Conservation (phyloP, 169 alveolate species). For the Cryptosporidium canis region DNA sequence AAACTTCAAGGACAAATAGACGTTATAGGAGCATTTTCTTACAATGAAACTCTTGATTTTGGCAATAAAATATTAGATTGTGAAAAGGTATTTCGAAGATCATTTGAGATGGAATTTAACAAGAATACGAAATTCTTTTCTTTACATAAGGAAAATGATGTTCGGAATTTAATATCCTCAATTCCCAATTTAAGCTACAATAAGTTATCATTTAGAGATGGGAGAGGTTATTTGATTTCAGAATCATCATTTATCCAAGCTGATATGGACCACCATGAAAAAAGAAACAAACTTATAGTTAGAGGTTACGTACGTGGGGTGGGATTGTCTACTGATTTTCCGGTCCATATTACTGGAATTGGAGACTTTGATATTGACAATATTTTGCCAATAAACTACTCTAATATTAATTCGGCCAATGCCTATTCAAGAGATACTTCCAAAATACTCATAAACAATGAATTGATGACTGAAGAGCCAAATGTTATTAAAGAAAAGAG, state of each 20-base stretch:
- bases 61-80: conserved; percentile 76
- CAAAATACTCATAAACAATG: neutral
- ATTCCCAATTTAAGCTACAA: conserved; percentile 30
- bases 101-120: conserved; percentile 81
- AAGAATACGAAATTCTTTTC: conserved; percentile 76
- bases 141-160: conserved; percentile 5
- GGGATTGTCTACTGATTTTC: conserved; percentile 77
- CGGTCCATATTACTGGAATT: conserved; percentile 82
- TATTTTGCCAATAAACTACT: conserved; percentile 63
- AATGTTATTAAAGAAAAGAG: conserved; percentile 74
- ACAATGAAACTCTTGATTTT: conserved; percentile 16
- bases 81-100: conserved; percentile 79
- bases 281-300: conserved; percentile 73
- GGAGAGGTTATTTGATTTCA: conserved; percentile 74
- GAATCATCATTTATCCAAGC: neutral
- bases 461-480: neutral
- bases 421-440: neutral
- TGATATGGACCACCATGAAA: conserved; percentile 10
- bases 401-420: neutral
- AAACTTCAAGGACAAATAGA: conserved; percentile 82
- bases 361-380: conserved; percentile 80
- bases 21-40: conserved; percentile 76
- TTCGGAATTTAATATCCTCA: conserved; percentile 17
- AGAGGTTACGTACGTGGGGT: conserved; percentile 81
- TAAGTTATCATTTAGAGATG: conserved; percentile 66